Conservation (phyloP, 2,329 filamentous ascomycete species). For the Paramyrothecium roridum region DNA sequence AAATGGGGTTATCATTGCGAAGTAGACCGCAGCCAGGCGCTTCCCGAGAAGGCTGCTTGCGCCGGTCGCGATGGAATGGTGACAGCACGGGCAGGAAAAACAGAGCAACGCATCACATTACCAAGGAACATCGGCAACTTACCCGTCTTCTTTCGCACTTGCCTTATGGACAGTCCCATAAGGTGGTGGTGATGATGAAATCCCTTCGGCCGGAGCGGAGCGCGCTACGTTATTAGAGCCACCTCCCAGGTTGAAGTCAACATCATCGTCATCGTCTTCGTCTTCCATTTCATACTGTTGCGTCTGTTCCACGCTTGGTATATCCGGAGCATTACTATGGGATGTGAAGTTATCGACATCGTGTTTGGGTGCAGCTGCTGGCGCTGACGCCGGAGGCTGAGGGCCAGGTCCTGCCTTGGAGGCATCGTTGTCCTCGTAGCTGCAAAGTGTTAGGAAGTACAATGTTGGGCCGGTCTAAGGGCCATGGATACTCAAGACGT, state of each 20-base stretch:
- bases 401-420: conserved; percentile 34
- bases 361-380: conserved; percentile 14
- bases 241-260: conserved; percentile 57
- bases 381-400: conserved; percentile 21
- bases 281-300: conserved; percentile 27
- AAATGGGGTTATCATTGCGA: too few species aligned
- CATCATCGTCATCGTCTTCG: conserved; percentile 52
- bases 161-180: conserved; percentile 47
- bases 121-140: conserved; percentile 24
- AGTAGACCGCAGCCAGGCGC: too few species aligned
- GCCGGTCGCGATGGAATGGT: conserved; percentile 4
- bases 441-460: conserved; percentile 24
- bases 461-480: neutral
- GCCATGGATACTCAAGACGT: conserved; percentile 30
- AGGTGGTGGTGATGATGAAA: conserved; percentile 24
- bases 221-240: conserved; percentile 22
- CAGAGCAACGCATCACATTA: conserved; percentile 17
- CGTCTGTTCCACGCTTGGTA: neutral
- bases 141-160: conserved; percentile 57
- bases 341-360: conserved; percentile 15
- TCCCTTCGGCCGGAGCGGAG: conserved; percentile 22
- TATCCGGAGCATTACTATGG: neutral
- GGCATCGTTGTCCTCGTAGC: conserved; percentile 63
- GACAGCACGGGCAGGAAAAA: conserved; percentile 6
- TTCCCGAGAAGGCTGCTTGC: too few species aligned